These are phyloP conservation scores for Boletus barrowsii DNA, from an alignment of 768 basidiomycete genomes.

Conservation along the genomic window DNA sequence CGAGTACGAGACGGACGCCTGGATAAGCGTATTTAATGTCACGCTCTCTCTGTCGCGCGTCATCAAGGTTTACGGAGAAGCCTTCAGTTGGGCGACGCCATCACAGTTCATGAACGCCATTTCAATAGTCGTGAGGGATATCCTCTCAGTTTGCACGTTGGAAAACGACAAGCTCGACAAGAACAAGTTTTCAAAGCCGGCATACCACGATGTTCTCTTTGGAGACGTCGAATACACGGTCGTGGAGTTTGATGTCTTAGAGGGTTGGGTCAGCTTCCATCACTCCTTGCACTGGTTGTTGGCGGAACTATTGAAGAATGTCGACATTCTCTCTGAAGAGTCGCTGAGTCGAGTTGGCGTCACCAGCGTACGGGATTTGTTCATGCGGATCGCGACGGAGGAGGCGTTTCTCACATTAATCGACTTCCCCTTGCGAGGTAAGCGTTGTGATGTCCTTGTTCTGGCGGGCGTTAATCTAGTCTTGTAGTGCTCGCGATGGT, in stretches of 20 bases:
- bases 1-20: constrained; percentile 95
- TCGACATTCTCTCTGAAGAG: constrained; percentile 60
- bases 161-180: constrained; percentile 66
- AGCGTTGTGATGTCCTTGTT: constrained; percentile 22
- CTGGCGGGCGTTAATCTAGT: background rate
- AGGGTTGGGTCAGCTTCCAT: constrained; percentile 88
- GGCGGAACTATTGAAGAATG: constrained; percentile 84
- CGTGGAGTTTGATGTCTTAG: constrained; percentile 73
- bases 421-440: constrained; percentile 88
- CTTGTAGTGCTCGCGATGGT: constrained; percentile 78
- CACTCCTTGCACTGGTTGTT: constrained; percentile 90
- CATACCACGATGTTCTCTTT: constrained; percentile 66
- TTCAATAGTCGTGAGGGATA: constrained; percentile 64
- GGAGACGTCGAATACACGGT: constrained; percentile 57
- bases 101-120: constrained; percentile 67
- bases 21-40: constrained; percentile 96
- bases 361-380: constrained; percentile 55
- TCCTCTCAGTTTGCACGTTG: constrained; percentile 67
- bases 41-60: constrained; percentile 86
- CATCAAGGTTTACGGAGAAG: constrained; percentile 86
- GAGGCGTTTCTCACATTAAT: constrained; percentile 71
- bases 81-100: constrained; percentile 58
- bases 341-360: constrained; percentile 51
- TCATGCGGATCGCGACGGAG: constrained; percentile 60
- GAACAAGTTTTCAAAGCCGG: constrained; percentile 57